phyloP scores from a whole-genome alignment of 176 grass and related monocot genomes.

The Oryza glaberrima region DNA sequence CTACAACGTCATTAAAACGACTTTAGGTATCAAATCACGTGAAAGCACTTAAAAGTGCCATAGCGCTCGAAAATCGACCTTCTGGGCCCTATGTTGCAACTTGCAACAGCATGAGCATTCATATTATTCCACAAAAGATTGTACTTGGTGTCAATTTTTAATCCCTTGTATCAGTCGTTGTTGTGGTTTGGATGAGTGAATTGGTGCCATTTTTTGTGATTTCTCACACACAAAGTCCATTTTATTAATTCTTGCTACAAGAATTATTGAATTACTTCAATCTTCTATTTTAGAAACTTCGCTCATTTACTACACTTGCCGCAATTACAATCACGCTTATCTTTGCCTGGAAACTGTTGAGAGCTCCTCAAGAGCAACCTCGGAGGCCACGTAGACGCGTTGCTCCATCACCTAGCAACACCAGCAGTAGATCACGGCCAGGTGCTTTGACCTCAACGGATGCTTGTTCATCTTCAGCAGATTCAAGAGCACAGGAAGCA shows the following conservation, averaged over 20 bases:
- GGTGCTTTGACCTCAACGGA: slow-evolving; percentile 55
- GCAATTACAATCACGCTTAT: slow-evolving; percentile 80
- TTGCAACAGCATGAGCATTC: neutral
- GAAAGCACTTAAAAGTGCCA: too few species aligned
- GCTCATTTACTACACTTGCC: slow-evolving; percentile 85
- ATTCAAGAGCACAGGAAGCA: slow-evolving; percentile 85
- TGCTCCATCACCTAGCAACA: slow-evolving; percentile 55
- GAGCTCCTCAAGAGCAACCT: slow-evolving; percentile 74
- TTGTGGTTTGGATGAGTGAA: neutral
- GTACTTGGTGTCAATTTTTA: neutral
- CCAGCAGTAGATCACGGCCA: slow-evolving; percentile 62
- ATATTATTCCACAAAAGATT: neutral
- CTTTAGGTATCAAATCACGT: too few species aligned
- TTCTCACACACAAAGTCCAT: neutral
- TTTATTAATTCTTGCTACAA: neutral
- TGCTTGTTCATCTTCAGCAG: slow-evolving; percentile 77
- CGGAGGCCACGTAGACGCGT: slow-evolving; percentile 65
- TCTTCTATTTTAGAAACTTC: slow-evolving; percentile 76
- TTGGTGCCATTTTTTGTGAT: neutral
- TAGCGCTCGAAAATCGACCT: too few species aligned
- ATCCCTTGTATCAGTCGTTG: neutral
- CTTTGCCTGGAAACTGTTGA: slow-evolving; percentile 92
- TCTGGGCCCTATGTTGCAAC: neutral
- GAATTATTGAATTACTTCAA: slow-evolving; percentile 34
- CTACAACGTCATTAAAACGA: too few species aligned